Conservation (phyloP, 1,284 basidiomycete genomes). For the Sporisorium graminicola region DNA sequence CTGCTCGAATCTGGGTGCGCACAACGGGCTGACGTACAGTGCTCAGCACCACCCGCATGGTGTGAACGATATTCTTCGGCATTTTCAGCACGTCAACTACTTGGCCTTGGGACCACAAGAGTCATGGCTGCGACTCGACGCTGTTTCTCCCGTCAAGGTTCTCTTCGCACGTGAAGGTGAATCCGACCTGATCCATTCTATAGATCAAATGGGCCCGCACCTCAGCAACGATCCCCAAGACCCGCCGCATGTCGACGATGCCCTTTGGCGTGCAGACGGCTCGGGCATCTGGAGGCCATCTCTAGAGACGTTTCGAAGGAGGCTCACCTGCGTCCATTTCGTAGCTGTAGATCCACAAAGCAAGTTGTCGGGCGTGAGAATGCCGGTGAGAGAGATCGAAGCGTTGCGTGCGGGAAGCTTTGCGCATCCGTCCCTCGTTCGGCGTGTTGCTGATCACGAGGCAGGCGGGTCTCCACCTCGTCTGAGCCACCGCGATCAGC, state of each 20-base stretch:
- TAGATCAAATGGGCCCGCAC: neutral
- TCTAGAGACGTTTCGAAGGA: neutral
- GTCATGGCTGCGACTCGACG: neutral
- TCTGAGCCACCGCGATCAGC: neutral
- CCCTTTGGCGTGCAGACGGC: conserved; percentile 10
- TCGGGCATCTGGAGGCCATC: conserved; percentile 10
- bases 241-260: neutral
- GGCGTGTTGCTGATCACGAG: neutral
- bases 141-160: conserved; percentile 7
- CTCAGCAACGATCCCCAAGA: neutral
- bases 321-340: conserved; percentile 19
- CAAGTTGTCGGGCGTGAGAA: conserved; percentile 40
- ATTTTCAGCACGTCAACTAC: conserved; percentile 29
- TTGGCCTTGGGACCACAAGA: conserved; percentile 16
- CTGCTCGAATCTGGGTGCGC: neutral
- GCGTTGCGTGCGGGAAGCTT: conserved; percentile 40
- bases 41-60: neutral
- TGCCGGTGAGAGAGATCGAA: conserved; percentile 41
- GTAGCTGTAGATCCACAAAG: conserved; percentile 25
- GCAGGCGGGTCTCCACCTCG: conserved; percentile 4
- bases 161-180: neutral
- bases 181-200: neutral
- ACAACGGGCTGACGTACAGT: neutral
- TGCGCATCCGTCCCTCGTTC: neutral
- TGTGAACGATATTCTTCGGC: conserved; percentile 18